Conservation (phyloP, 169 alveolate genomes). For the Amoebophrya sp. region DNA sequence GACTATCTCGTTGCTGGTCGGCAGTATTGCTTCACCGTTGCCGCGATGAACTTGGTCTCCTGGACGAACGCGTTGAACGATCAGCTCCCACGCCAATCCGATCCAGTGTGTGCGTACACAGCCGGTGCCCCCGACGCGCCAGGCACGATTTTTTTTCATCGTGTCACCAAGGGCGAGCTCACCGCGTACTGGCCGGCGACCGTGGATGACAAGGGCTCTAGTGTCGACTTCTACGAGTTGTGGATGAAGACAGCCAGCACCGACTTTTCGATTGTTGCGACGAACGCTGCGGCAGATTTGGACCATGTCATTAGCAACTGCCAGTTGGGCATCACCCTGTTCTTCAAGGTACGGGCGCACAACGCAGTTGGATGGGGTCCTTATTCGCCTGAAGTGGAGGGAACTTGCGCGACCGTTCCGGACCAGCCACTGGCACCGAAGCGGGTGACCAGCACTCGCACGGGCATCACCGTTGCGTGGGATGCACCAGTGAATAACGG, state of each 20-base stretch:
- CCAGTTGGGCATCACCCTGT: constrained; percentile 20
- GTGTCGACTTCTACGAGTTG: constrained; percentile 18
- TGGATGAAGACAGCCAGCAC: constrained; percentile 32
- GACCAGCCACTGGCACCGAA: not conserved
- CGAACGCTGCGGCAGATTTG: constrained; percentile 17
- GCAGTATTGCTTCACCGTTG: constrained; percentile 31
- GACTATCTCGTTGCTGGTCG: constrained; percentile 29
- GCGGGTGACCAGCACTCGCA: constrained; percentile 28
- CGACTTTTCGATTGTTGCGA: not conserved
- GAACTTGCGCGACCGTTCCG: constrained; percentile 30
- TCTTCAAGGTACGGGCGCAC: constrained; percentile 35
- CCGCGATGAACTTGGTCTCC: constrained; percentile 33
- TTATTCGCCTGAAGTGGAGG: constrained; percentile 17
- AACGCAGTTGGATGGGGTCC: constrained; percentile 27
- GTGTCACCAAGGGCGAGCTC: not conserved
- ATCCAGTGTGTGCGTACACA: constrained; percentile 30
- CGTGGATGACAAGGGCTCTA: constrained; percentile 28
- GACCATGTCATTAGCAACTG: constrained; percentile 26
- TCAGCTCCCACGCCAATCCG: constrained; percentile 10
- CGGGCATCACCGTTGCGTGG: not conserved
- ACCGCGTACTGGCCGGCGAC: constrained; percentile 31
- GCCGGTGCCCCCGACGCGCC: constrained; percentile 27
- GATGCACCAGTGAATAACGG: constrained; percentile 29
- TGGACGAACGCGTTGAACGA: not conserved
- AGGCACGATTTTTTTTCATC: not conserved